Conservation (phyloP, 345 rosid species). For the Gossypium stocksii region DNA sequence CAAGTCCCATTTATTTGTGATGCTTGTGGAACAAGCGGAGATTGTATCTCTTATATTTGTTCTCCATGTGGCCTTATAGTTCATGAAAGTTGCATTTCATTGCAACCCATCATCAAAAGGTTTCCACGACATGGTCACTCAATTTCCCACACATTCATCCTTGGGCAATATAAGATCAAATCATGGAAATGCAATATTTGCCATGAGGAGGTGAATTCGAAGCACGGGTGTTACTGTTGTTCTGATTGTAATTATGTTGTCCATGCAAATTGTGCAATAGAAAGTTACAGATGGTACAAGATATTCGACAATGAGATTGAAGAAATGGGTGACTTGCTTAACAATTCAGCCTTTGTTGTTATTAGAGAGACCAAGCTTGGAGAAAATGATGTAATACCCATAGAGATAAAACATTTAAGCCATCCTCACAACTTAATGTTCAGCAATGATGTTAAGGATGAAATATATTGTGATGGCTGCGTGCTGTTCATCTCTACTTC, state of each 20-base stretch:
- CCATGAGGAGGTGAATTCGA: background rate
- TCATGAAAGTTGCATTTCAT: background rate
- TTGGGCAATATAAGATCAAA: background rate
- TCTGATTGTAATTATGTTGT: background rate
- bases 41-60: background rate
- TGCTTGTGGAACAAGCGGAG: background rate
- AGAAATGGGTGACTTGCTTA: background rate
- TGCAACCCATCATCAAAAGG: background rate
- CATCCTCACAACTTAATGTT: background rate
- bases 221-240: background rate
- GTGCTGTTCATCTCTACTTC: background rate
- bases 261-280: background rate
- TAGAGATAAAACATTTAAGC: background rate
- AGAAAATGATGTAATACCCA: background rate
- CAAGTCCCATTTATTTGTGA: background rate
- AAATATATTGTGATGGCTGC: background rate
- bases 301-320: background rate
- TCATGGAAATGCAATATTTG: background rate
- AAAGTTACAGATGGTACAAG: background rate
- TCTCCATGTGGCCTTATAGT: background rate
- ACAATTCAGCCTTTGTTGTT: background rate
- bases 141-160: background rate
- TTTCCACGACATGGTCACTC: background rate
- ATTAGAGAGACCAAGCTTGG: background rate
- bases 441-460: background rate